Conservation (phyloP, 331 rosid species). For the Rhamnella rubrinervis region DNA sequence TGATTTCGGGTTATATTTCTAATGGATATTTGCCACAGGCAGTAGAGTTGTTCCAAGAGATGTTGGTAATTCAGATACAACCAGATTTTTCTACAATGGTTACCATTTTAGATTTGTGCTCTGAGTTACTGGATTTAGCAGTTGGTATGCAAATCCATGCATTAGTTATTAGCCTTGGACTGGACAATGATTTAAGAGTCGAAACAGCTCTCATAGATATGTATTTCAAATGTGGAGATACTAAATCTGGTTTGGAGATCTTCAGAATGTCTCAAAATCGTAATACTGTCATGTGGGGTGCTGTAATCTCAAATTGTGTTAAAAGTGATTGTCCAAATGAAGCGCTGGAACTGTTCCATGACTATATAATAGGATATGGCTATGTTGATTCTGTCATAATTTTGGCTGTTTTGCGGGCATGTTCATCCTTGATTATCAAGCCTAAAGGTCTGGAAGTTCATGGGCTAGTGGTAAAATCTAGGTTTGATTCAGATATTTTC, state of each 20-base stretch:
- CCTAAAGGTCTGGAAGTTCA: constrained; percentile 36
- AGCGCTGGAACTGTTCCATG: constrained; percentile 31
- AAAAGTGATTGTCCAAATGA: constrained; percentile 25
- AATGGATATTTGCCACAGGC: constrained; percentile 27
- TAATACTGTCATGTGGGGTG: constrained; percentile 35
- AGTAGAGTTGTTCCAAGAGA: constrained; percentile 26
- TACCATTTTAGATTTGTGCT: constrained; percentile 36
- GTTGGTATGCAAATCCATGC: constrained; percentile 40
- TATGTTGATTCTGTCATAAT: constrained; percentile 30
- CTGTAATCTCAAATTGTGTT: constrained; percentile 25
- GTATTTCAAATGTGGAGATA: constrained; percentile 38
- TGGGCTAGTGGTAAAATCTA: constrained; percentile 28
- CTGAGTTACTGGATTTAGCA: constrained; percentile 28
- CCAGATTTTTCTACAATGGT: constrained; percentile 43
- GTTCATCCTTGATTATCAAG: constrained; percentile 30
- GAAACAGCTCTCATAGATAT: constrained; percentile 44
- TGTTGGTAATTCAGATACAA: constrained; percentile 28
- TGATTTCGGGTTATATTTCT: constrained; percentile 35
- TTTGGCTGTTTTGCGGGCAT: constrained; percentile 39
- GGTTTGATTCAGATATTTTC: constrained; percentile 27
- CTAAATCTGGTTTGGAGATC: constrained; percentile 28
- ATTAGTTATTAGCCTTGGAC: constrained; percentile 17
- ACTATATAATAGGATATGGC: constrained; percentile 18
- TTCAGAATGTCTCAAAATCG: constrained; percentile 23
- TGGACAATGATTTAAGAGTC: constrained; percentile 31